Base-by-base conservation (phyloP, 2,329 filamentous ascomycete genomes). In the Ophiobolus disseminans region DNA sequence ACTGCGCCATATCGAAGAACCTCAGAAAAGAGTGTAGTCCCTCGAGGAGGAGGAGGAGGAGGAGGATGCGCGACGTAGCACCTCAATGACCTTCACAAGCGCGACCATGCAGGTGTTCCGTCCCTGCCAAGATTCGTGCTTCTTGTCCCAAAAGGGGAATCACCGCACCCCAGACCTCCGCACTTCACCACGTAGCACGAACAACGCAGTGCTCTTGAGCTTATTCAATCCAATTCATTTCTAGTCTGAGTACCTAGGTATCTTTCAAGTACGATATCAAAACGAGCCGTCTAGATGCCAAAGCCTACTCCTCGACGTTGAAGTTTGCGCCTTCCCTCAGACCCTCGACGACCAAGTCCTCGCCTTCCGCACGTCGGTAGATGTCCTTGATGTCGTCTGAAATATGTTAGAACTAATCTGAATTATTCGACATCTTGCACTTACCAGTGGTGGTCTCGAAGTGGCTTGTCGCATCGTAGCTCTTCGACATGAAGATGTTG, bases 401-500 rank as follows among this genome's bases (percentile, higher is more conserved):
- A 37, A 80, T 1, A 13, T 36, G 32, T 70, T 40, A 67, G 36
- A 17, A 49, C 16, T 21, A 0, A 5, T 7, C 9, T n/a, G 28
- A 7, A 19, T 14, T 13, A 13, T 22, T 3, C 17, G 16, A 20
- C 13, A n/a, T 3, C n/a, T 14, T 3, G 25, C 5, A 48, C 75
- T 68, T 75, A 84, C 82, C 80, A 44, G 86, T 88, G 22, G 85
- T 87, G 26, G 91, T 97, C 84, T 99, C 94, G 69, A 99, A 99
- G 82, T 99, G 94, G 74, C 90, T 96, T 58, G 90, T 95, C 43
- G 95, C 91, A 70, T 99, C 95, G 77, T 99, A 99, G 80, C 91
- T 96, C 86, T 95, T 97, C 68, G 91, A 96, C 73, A 99, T 91
- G 80, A 91, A 99, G 75, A 99, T 88, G 76, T 92, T 92, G 80